Base-by-base conservation (phyloP, 495 filamentous ascomycete genomes). In the Polyplosphaeria fusca region DNA sequence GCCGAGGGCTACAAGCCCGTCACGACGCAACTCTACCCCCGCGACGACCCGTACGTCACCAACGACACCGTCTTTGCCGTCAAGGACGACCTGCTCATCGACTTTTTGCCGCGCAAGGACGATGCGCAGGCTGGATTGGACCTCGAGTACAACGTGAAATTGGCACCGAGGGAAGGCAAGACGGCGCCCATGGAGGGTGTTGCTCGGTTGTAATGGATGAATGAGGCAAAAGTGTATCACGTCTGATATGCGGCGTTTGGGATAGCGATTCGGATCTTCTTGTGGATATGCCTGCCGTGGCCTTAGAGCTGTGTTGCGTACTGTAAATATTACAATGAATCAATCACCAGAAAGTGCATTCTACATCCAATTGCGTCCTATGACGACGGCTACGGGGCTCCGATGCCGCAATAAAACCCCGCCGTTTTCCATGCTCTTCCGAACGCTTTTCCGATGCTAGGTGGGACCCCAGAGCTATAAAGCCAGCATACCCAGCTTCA, bases 11-110 rank as follows among this genome's bases (percentile, higher is more conserved):
- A 72, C 67, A 74, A 71, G 61, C 69, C 80, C 39, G 74, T 84
- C 54, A 80, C 80, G 64, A 85, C 80, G 55, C 82, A 84, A 71
- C 77, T 86, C 68, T 86, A 83, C 71, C 80, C 81, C 68, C 74
- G 71, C 58, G 77, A 79, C 64, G 79, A 82, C 71, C 77, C 79
- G n/a, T 78, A 82, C 61, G 70, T 85, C 11, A 71, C 73, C 53
- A 80, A 78, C 58, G 82, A 86, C 72, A 81, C 82, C 27, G 82
- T 85, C 47, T 85, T 85, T 59, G 82, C 82, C 7, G 82, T 86
- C 67, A 86, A 86, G 73, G 75, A 82, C 52, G 80, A 82, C 55
- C 71, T 86, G 22, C 74, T 86, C 37, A 80, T 86, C 18, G 80
- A 85, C 57, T 85, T 86, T 69, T 76, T 72, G 61, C 81, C 81